Evolutionary conservation across 768 basidiomycete species (phyloP), one percentile per base, ranked within the genome.

Genomic region (Termitomyces bulborhizus): DNA sequence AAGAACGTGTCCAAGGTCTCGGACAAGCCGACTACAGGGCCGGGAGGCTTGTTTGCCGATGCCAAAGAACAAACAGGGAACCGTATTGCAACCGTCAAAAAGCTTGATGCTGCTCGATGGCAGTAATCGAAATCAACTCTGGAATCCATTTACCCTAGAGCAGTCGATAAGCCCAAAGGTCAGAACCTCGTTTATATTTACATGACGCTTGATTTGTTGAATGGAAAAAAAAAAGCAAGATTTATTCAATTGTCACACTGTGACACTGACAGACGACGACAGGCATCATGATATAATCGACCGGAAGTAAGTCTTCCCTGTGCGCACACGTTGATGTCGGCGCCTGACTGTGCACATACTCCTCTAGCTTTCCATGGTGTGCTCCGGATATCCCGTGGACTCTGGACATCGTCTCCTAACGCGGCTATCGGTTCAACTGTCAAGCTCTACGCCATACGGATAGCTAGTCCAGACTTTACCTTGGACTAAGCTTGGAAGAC

Each of bases 291-390:
- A 47, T 48, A 13, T 26, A 47, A 48, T 36, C 24, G 8, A 34
- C 21, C 15, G n/a, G 18, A 21, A 11, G 4, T 1, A 41, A 18
- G 40, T 41, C 16, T 18, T 40, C 24, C 24, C 37, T 42, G 15
- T 37, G 0, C 6, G 36, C 31, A 18, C 57, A 54, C 61, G 59
- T 60, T 53, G 44, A 34, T 55, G 52, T 55, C 47, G 57, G 26
- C 51, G 6, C 45, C 54, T 59, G 57, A 55, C 55, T 58, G 36
- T 16, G 9, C 24, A 11, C 36, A 34, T 34, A 34, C 11, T 34
- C 37, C 34, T 34, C 37, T n/a, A 40, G 24, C 34, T 48, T 15
- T 37, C 26, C 34, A 37, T 40, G 37, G 34, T 39, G 39, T 50
- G 49, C 49, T 29, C 49, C 49, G 49, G 36, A 24, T 49, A 50